These are phyloP conservation scores for Neurospora sublineolata DNA, from an alignment of 495 filamentous ascomycete species.

Conservation along the genomic window DNA sequence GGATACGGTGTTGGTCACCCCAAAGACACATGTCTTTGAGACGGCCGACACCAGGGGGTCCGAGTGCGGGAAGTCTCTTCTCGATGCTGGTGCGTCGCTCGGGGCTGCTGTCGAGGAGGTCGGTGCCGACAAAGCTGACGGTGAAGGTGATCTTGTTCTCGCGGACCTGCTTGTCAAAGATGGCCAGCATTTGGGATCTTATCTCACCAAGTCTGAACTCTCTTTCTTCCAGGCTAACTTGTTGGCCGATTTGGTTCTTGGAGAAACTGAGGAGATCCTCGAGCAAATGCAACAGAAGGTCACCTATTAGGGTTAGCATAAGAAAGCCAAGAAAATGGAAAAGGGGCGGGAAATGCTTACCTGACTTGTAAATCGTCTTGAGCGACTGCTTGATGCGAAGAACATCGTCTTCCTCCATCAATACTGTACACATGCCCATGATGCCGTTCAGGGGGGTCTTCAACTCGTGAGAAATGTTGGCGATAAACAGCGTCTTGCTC, in stretches of 20 bases:
- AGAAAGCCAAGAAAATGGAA: not conserved
- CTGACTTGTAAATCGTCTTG: conserved; percentile 79
- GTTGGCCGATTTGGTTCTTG: conserved; percentile 82
- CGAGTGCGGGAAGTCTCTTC: conserved; percentile 35
- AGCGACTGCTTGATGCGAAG: conserved; percentile 66
- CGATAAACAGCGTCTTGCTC: conserved; percentile 90
- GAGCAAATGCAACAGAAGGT: conserved; percentile 75
- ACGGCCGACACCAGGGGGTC: conserved; percentile 49
- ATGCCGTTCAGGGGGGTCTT: conserved; percentile 91
- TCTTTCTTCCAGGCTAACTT: conserved; percentile 65
- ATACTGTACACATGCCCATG: conserved; percentile 82
- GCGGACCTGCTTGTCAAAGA: conserved; percentile 80
- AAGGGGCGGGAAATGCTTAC: conserved; percentile 1
- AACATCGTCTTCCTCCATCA: conserved; percentile 78
- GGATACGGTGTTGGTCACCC: conserved; percentile 82
- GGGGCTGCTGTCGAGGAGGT: conserved; percentile 22
- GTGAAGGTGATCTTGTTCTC: conserved; percentile 63
- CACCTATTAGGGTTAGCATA: conserved; percentile 29
- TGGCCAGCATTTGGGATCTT: conserved; percentile 63
- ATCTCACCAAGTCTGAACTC: conserved; percentile 77
- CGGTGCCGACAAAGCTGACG: conserved; percentile 53
- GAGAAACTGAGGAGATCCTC: conserved; percentile 86
- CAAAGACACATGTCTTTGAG: conserved; percentile 65
- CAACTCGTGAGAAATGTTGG: conserved; percentile 90
- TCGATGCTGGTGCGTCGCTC: conserved; percentile 23